A percentile compares a stretch with the other conserved stretches of the same genome.
Conservation (phyloP, 768 basidiomycete genomes). For the Serendipita sp. region DNA sequence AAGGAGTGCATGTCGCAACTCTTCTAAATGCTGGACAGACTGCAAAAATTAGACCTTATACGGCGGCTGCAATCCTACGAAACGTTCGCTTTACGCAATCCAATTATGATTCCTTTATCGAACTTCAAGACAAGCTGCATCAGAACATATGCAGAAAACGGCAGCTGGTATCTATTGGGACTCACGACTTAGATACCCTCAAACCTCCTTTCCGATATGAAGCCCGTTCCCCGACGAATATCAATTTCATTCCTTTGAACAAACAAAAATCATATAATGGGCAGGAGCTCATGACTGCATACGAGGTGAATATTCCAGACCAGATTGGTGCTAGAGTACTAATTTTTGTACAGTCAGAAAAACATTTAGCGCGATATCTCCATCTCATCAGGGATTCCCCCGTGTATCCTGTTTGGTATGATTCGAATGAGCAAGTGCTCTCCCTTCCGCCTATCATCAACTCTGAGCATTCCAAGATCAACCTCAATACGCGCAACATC, state of each 20-base stretch:
- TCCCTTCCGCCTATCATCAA: constrained; percentile 99
- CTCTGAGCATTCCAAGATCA: constrained; percentile 94
- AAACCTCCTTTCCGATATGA: constrained; percentile 78
- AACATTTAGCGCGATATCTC: constrained; percentile 77
- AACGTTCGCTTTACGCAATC: constrained; percentile 75
- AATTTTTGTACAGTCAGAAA: constrained; percentile 49
- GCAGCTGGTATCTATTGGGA: constrained; percentile 89
- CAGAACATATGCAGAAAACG: constrained; percentile 85
- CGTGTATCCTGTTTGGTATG: constrained; percentile 96
- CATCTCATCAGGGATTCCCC: constrained; percentile 89
- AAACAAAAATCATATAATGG: constrained; percentile 69
- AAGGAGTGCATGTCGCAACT: constrained; percentile 4
- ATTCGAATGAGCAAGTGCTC: constrained; percentile 67
- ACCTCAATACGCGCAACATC: constrained; percentile 79
- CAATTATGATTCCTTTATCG: constrained; percentile 94
- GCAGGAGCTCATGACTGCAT: constrained; percentile 81
- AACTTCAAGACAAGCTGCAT: constrained; percentile 97
- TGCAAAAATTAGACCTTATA: constrained; percentile 69
- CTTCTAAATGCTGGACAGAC: constrained; percentile 31
- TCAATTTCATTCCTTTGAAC: constrained; percentile 79
- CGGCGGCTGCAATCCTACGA: constrained; percentile 81
- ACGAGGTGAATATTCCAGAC: constrained; percentile 47
- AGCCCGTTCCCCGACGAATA: constrained; percentile 64
- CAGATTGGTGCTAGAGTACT: background rate
- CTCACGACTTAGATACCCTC: constrained; percentile 88